These are phyloP conservation scores for Floccularia luteovirens DNA, from an alignment of 768 basidiomycete species.

Conservation along the genomic window DNA sequence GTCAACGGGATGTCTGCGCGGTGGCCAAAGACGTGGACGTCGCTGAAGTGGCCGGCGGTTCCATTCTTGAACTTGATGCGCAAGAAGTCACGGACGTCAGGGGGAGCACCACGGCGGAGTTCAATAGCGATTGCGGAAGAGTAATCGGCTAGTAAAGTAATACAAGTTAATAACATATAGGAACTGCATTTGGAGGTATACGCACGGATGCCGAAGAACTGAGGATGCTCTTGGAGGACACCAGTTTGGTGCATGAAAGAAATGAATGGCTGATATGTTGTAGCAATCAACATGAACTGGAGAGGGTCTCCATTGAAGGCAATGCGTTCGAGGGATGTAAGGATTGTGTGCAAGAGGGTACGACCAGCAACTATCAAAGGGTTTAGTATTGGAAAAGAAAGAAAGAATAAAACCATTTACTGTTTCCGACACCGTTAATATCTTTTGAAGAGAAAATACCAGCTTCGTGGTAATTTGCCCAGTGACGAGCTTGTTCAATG, in stretches of 20 bases:
- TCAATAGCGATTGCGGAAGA: conserved; percentile 73
- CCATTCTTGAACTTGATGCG: conserved; percentile 86
- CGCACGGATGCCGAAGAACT: conserved; percentile 60
- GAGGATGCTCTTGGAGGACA: conserved; percentile 45
- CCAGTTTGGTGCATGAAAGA: conserved; percentile 80
- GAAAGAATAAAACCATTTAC: conserved; percentile 36
- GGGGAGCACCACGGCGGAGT: conserved; percentile 67
- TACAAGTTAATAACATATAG: not conserved
- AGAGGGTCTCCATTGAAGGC: conserved; percentile 75
- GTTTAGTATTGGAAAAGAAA: not conserved
- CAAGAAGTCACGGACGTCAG: conserved; percentile 74
- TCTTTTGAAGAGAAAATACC: conserved; percentile 61
- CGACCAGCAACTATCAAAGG: conserved; percentile 64
- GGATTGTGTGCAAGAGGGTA: conserved; percentile 66
- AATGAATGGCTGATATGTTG: conserved; percentile 88
- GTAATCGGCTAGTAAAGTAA: conserved; percentile 49
- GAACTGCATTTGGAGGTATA: conserved; percentile 9
- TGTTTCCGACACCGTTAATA: conserved; percentile 68
- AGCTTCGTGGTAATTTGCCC: conserved; percentile 77
- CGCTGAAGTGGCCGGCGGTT: conserved; percentile 52
- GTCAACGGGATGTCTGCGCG: conserved; percentile 72
- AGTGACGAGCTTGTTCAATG: conserved; percentile 64
- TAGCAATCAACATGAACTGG: conserved; percentile 70
- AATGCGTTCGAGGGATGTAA: conserved; percentile 68
- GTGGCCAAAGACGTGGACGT: conserved; percentile 70